Evolutionary conservation across 352 stramenopile species (phyloP).

Genomic region (Phytophthora pistaciae): DNA sequence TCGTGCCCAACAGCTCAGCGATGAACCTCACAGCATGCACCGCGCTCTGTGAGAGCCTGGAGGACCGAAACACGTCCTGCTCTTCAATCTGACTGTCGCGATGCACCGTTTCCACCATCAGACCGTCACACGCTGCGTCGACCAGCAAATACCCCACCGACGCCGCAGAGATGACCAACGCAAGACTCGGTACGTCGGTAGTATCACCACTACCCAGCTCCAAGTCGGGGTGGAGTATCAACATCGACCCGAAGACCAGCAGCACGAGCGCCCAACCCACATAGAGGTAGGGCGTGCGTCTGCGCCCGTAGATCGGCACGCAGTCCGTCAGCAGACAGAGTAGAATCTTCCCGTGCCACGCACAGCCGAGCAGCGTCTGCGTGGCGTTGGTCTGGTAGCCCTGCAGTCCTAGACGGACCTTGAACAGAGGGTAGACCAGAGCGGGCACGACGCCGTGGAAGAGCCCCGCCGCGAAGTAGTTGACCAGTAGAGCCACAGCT

Average conservation of each 20-base stretch:
- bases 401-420: conserved; percentile 71
- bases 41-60: conserved; percentile 52
- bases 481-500: conserved; percentile 60
- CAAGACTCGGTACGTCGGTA: conserved; percentile 50
- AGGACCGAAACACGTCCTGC: not conserved
- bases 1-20: conserved; percentile 59
- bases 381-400: conserved; percentile 71
- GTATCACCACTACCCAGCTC: conserved; percentile 1
- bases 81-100: conserved; percentile 49
- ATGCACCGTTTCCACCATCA: conserved; percentile 85
- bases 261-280: conserved; percentile 60
- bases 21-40: conserved; percentile 72
- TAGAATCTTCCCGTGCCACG: conserved; percentile 75
- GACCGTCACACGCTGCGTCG: conserved; percentile 76
- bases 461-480: conserved; percentile 76
- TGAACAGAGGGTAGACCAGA: conserved; percentile 81
- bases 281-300: conserved; percentile 77
- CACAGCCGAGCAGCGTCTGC: conserved; percentile 68
- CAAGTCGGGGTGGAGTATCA: conserved; percentile 34
- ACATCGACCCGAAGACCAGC: conserved; percentile 46
- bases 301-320: conserved; percentile 60
- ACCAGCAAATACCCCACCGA: conserved; percentile 63
- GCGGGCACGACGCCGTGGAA: conserved; percentile 75
- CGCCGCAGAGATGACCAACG: conserved; percentile 56
- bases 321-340: conserved; percentile 74